Base-by-base conservation (phyloP, 208 protist genomes). In the Pavlovales sp. region DNA sequence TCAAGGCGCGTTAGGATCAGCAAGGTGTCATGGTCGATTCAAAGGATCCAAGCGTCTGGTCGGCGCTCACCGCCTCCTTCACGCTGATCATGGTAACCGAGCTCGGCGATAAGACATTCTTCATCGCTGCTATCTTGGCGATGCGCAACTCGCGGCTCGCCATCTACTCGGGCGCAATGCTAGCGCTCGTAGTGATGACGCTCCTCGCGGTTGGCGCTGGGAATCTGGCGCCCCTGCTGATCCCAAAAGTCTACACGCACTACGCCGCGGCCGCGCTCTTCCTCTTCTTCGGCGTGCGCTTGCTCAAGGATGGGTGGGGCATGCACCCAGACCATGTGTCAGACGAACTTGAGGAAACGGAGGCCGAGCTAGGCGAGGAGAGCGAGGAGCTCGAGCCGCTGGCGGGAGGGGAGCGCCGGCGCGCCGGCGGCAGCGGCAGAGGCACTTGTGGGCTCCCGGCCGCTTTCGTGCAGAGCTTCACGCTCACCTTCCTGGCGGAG, bases 401-500 rank as follows among this genome's bases (percentile, higher is more conserved):
- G 57, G 22, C 20, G 7, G 57, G 57, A 2, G 26, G 5, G 22
- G 92, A 41, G 36, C 32, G n/a, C n/a, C n/a, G n/a, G n/a, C n/a
- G n/a, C n/a, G n/a, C n/a, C n/a, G n/a, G n/a, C n/a, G n/a, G n/a
- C n/a, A n/a, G n/a, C n/a, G n/a, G n/a, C 2, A 44, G 40, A 38
- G 36, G 57, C 41, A 81, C n/a, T 5, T 71, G 57, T 71, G 57
- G 57, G 2, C 5, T 88, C 10, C 79, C 89, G 79, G 94, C 95
- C 0, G 94, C 97, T 0, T 89, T 98, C 57, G 90, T 97, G 36
- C 95, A 98, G 90, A 94, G 95, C 34, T 98, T 98, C 91, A 96
- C 94, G 26, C 93, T 98, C 36, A 98, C 96, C n/a, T 97, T 98
- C 91, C 90, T 98, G 0, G 97, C 97, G 34, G 97, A 98, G 93